Evolutionary conservation across 176 grass and related monocot genomes (phyloP), one percentile per base, ranked within the genome.

Genomic region (Rhynchospora breviuscula): DNA sequence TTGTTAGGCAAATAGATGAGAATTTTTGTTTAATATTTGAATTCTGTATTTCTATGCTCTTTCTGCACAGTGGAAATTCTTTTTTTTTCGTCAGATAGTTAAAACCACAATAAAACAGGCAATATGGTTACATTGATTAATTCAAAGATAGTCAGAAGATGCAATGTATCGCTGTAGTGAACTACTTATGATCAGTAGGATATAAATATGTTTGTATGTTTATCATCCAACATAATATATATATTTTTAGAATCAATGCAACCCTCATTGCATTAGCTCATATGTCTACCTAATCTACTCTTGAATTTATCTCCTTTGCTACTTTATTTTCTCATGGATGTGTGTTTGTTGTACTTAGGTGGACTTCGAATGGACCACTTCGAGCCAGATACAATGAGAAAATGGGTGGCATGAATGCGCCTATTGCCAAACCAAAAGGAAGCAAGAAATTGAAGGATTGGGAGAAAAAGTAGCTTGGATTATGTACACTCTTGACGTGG

Each of bases 391-490:
- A 98, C 84, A 93, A 93, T 74, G 86, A 89, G 7, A 98, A 91
- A 83, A 95, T 95, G 95, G 92, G 92, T 61, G 92, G 92, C 79
- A 91, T 98, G 90, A 94, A 97, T 88, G 89, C 67, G 18, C 90
- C 95, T 84, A 93, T 98, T 63, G 86, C 74, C 12, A 95, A 95
- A 80, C 95, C 95, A 61, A 95, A 93, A 83, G 95, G 95, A 83
- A 93, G 95, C 76, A 98, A 90, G 89, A 98, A 98, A 54, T 53
- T 98, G 64, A 98, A 95, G 85, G 95, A 98, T 72, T 98, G 89
- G 95, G 92, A 98, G 47, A 62, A 52, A n/a, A 90, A 79, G 52
- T 85, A 84, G 62, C 47, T 71, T 53, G 0, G 15, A 51, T 68
- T 59, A 59, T 59, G 6, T 59, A 59, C 56, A 59, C 56, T 17